Evolutionary conservation across 495 filamentous ascomycete genomes (phyloP), one percentile per base, ranked within the genome.

Genomic region (Podospora appendiculata): DNA sequence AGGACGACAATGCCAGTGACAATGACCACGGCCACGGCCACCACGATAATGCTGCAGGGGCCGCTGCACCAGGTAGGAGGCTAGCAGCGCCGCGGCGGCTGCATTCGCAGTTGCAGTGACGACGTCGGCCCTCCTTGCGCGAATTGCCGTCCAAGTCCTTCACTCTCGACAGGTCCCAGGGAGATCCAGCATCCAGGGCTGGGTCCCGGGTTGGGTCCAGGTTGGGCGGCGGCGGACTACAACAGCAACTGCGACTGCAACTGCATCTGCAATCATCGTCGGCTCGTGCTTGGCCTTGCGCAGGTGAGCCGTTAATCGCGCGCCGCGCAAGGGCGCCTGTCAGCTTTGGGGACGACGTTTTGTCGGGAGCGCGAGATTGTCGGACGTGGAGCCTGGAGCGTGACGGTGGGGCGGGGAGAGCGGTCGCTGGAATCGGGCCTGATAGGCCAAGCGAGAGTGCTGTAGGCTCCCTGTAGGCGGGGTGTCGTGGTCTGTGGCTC

Each of bases 271-370:
- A 50, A 40, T 25, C 13, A 32, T n/a, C 38, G 14, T 50, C 25
- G 5, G 25, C 25, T 25, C 25, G 25, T 25, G 25, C 25, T 25
- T 25, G 25, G 25, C 25, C 25, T 25, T 25, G 25, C 25, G 46
- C 50, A 42, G 33, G 50, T 35, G 55, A 36, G 52, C 47, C 52
- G 48, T 58, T 58, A 47, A 57, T 46, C 32, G 46, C 55, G 53
- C 53, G 50, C 49, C 50, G 16, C 33, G 50, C 25, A 25, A 25
- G 38, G 60, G 55, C 55, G 56, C 58, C 56, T 46, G 48, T 16
- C 9, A 46, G 39, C 52, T 49, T 56, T 55, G 54, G 40, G 50
- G 52, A 51, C 51, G 63, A 55, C 63, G 63, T 64, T 54, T 58
- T 61, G 58, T 41, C 59, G 61, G 57, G 5, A 25, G 25, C 25